Base-by-base conservation (phyloP, 495 filamentous ascomycete species). In the Trichoderma parareesei region DNA sequence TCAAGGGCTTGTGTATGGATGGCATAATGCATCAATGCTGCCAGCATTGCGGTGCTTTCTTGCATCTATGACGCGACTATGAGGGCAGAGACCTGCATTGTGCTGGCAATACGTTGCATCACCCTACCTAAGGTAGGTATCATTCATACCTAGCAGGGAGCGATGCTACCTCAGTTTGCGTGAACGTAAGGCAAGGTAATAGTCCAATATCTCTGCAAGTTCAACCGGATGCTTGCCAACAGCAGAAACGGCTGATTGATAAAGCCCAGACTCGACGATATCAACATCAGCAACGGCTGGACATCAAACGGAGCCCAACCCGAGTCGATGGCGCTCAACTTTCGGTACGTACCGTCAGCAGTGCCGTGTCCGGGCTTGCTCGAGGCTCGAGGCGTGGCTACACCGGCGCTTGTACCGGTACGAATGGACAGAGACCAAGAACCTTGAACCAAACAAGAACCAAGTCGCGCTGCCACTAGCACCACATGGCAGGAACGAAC, bases 331-430 rank as follows among this genome's bases (percentile, higher is more conserved):
- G 53, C 53, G 53, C 11, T 57, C 27, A 57, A 37, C 20, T 57
- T 57, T 57, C 53, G 53, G 53, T 57, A 33, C 53, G 27, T 57
- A 57, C 53, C 53, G 53, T 57, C 53, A 57, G 53, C 53, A 57
- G 53, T 14, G 53, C 53, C 53, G 53, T 57, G 53, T 57, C 27
- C 33, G 20, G 27, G 27, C 27, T 27, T 27, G 27, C 27, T 27
- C 27, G 27, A 27, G 27, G 27, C 27, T 27, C 27, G 27, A 27
- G 27, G 27, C 27, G 27, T 27, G 43, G 13, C 43, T 16, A n/a
- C 43, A 46, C 43, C 5, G 43, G 43, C n/a, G n/a, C 43, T 18
- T n/a, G 46, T 49, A 49, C 46, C 14, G 16, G 16, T 18, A 49
- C 46, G 3, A n/a, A 1, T 7, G 27, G 27, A 20, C 46, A 7